phyloP scores from a whole-genome alignment of 805 yeast genomes.

The Candida koratica region DNA sequence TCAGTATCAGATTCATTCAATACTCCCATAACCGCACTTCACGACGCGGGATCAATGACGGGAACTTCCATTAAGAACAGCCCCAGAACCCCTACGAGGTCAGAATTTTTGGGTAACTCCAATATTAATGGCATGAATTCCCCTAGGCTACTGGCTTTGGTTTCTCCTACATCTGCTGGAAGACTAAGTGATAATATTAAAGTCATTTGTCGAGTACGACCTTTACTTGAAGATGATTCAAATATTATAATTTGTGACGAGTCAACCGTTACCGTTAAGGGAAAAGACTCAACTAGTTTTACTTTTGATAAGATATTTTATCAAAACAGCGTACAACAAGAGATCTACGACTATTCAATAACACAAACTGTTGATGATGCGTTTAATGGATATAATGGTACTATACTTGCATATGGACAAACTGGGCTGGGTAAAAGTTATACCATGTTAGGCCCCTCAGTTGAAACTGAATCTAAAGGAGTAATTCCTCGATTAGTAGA shows the following conservation, averaged over 20 bases:
- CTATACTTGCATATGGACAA: constrained; percentile 76
- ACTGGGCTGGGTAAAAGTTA: constrained; percentile 74
- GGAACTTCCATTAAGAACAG: constrained; percentile 6
- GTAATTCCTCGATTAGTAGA: constrained; percentile 70
- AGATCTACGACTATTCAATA: constrained; percentile 57
- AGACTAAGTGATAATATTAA: constrained; percentile 41
- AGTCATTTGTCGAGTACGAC: constrained; percentile 73
- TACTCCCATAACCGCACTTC: not conserved
- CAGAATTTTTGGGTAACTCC: not conserved
- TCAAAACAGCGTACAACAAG: constrained; percentile 47
- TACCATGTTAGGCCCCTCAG: constrained; percentile 67
- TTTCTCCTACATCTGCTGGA: not conserved
- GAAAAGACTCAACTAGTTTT: constrained; percentile 35
- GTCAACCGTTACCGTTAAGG: constrained; percentile 24
- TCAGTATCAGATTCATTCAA: constrained; percentile 19
- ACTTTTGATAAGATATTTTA: constrained; percentile 66
- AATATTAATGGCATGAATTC: not conserved
- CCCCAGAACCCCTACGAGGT: constrained; percentile 1
- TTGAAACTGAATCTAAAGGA: constrained; percentile 44
- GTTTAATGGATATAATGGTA: constrained; percentile 71
- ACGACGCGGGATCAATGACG: too few species aligned
- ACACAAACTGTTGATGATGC: constrained; percentile 64
- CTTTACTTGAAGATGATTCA: constrained; percentile 31
- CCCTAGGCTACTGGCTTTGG: not conserved
- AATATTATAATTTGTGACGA: constrained; percentile 12